These are phyloP conservation scores for Dryas octopetala DNA, from an alignment of 306 rosid species.

Conservation along the genomic window DNA sequence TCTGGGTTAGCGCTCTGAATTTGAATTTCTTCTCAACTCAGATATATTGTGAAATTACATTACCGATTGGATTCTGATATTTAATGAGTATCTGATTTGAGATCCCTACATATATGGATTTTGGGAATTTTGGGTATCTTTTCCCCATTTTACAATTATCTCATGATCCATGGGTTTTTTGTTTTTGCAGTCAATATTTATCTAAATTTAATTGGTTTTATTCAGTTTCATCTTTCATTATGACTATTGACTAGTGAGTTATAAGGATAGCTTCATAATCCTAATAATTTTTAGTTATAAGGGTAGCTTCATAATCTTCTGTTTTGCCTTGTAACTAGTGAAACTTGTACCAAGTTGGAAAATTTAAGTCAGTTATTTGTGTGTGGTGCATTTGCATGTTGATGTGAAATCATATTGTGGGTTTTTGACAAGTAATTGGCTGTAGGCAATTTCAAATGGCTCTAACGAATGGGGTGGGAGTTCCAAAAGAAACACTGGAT, in stretches of 20 bases:
- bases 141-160: background rate
- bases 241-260: no score
- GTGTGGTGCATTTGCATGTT: background rate
- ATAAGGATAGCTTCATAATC: no score
- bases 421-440: constrained; percentile 11
- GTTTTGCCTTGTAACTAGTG: background rate
- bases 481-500: constrained; percentile 36
- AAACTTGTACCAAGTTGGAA: background rate
- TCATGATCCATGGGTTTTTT: no score
- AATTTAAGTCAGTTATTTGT: background rate
- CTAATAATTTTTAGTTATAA: background rate
- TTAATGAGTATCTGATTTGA: background rate
- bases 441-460: constrained; percentile 54
- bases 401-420: constrained; percentile 8
- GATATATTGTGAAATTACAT: background rate
- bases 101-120: background rate
- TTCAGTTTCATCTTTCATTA: no score
- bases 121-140: background rate
- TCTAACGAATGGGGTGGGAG: constrained; percentile 33
- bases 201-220: no score
- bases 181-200: no score
- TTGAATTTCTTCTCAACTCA: background rate
- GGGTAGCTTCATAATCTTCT: background rate
- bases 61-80: background rate
- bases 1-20: background rate